A percentile compares a stretch with the other conserved stretches of the same genome.
These are phyloP conservation scores for Chalciporus chontae DNA, from an alignment of 768 basidiomycete species.

Conservation along the genomic window DNA sequence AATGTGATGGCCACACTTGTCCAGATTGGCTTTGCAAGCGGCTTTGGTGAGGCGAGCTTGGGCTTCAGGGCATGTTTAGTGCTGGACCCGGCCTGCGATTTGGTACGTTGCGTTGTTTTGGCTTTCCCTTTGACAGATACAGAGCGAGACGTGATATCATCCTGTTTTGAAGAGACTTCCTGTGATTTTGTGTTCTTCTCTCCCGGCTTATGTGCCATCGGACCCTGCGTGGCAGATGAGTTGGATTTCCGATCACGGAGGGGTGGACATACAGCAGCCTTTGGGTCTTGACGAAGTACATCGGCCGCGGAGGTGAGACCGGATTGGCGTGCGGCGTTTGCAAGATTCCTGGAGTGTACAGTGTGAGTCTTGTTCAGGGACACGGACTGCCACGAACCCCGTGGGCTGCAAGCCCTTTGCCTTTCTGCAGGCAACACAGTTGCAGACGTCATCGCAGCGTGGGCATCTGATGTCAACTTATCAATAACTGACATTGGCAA, in stretches of 20 bases:
- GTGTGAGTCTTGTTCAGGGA: slow-evolving; percentile 2
- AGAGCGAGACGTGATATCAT: slow-evolving; percentile 7
- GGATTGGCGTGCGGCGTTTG: slow-evolving; percentile 34
- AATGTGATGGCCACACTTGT: slow-evolving; percentile 42
- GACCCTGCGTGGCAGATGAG: slow-evolving; percentile 22
- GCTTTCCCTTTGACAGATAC: slow-evolving; percentile 9
- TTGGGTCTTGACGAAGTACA: slow-evolving; percentile 32
- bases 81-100: slow-evolving; percentile 14
- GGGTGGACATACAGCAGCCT: slow-evolving; percentile 26
- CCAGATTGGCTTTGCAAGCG: slow-evolving; percentile 53
- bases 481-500: slow-evolving; percentile 10
- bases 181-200: slow-evolving; percentile 18
- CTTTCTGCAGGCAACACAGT: slow-evolving; percentile 64
- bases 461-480: slow-evolving; percentile 52
- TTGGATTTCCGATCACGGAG: background rate
- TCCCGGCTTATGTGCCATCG: slow-evolving; percentile 24
- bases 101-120: slow-evolving; percentile 7
- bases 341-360: slow-evolving; percentile 34
- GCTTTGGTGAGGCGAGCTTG: slow-evolving; percentile 26
- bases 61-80: slow-evolving; percentile 16
- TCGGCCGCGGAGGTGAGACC: slow-evolving; percentile 38
- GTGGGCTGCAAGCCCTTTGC: slow-evolving; percentile 55
- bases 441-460: slow-evolving; percentile 62
- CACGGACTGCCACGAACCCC: slow-evolving; percentile 41
- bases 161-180: background rate